Evolutionary conservation across 352 stramenopile species (phyloP).

Genomic region (Pythium apleroticum): DNA sequence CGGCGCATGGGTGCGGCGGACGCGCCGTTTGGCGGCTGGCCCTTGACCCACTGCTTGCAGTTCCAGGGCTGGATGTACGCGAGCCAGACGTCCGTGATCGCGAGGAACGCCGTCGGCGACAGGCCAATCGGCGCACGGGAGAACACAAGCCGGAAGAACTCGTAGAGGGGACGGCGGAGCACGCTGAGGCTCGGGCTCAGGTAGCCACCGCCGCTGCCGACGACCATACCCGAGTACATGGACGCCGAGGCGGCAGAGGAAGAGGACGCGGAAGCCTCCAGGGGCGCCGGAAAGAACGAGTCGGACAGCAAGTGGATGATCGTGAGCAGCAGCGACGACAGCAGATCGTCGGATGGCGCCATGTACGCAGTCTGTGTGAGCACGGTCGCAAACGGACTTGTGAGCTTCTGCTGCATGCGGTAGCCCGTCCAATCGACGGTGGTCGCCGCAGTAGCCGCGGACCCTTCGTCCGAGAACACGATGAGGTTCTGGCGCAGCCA

Average conservation of each 20-base stretch:
- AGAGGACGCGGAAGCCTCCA: conserved; percentile 33
- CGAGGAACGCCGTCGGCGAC: conserved; percentile 75
- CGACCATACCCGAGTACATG: conserved; percentile 28
- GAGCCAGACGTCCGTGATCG: conserved; percentile 85
- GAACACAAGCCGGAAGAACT: conserved; percentile 85
- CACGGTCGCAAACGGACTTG: conserved; percentile 69
- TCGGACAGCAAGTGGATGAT: conserved; percentile 84
- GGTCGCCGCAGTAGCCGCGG: conserved; percentile 14
- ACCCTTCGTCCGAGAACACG: conserved; percentile 67
- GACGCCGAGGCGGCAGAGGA: conserved; percentile 13
- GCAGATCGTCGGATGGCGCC: conserved; percentile 78
- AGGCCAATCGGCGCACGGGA: conserved; percentile 75
- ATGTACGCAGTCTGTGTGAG: conserved; percentile 85
- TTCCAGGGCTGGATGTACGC: conserved; percentile 86
- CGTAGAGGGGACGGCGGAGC: conserved; percentile 72
- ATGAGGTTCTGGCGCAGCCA: conserved; percentile 90
- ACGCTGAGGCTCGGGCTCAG: conserved; percentile 75
- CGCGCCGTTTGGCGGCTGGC: conserved; percentile 2
- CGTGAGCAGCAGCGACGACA: conserved; percentile 77
- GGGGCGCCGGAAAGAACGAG: conserved; percentile 66
- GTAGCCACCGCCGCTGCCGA: conserved; percentile 53
- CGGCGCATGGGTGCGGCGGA: not conserved
- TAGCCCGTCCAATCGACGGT: conserved; percentile 23
- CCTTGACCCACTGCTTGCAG: conserved; percentile 61
- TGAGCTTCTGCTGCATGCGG: conserved; percentile 33